These are phyloP conservation scores for Penicillium malachiteum DNA, from an alignment of 495 filamentous ascomycete species.

Conservation along the genomic window DNA sequence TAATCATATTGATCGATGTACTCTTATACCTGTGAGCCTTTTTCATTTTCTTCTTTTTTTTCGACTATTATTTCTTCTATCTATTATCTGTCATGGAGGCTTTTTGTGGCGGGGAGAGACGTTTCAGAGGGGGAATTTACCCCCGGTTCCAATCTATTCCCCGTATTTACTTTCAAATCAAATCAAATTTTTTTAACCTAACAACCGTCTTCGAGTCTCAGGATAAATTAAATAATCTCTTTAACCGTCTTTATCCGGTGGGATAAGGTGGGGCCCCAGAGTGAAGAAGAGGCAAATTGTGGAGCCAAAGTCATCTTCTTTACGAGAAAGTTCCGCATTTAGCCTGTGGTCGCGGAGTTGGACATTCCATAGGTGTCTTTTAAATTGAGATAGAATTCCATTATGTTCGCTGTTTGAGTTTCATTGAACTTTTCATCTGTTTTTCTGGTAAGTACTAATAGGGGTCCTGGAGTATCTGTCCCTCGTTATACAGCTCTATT, in stretches of 20 bases:
- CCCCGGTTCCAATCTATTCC: slow-evolving; percentile 2
- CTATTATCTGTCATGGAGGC: slow-evolving; percentile 1
- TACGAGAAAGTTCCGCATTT: slow-evolving; percentile 2
- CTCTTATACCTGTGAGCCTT: slow-evolving; percentile 18
- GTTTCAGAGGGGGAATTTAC: neutral
- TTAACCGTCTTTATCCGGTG: slow-evolving; percentile 15
- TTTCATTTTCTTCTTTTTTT: slow-evolving; percentile 8
- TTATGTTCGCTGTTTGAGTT: neutral
- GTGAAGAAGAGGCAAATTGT: neutral
- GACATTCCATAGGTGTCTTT: neutral
- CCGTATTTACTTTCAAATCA: neutral
- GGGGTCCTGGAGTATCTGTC: neutral
- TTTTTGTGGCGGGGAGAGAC: neutral
- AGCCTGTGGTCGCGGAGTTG: slow-evolving; percentile 22
- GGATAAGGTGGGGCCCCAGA: slow-evolving; percentile 7
- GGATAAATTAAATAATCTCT: neutral
- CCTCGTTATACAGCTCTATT: no score
- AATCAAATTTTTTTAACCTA: neutral
- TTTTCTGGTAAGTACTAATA: neutral
- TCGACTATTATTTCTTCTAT: slow-evolving; percentile 7
- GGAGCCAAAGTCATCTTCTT: neutral
- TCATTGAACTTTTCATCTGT: neutral
- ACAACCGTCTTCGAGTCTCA: neutral
- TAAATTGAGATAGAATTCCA: neutral
- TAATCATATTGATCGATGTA: slow-evolving; percentile 29